phyloP scores from a whole-genome alignment of 75 land plant genomes.

The Isoetes taiwanensis region DNA sequence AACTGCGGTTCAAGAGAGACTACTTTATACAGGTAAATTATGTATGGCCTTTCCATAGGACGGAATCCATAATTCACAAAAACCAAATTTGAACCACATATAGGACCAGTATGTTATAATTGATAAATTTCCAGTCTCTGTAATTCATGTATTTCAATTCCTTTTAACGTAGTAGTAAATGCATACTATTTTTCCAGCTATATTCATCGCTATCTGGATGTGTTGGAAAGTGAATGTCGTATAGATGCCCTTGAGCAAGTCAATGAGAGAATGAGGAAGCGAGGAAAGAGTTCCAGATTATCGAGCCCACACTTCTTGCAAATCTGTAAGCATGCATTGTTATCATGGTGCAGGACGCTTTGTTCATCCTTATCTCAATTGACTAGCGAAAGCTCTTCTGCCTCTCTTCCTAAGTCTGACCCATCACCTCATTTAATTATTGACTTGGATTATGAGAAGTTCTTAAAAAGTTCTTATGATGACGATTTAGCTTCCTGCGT shows the following conservation, averaged over 20 bases:
- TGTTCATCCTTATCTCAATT: constrained; percentile 59
- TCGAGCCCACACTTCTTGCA: constrained; percentile 46
- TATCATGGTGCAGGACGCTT: constrained; percentile 87
- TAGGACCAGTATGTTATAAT: neutral
- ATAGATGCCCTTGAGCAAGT: constrained; percentile 72
- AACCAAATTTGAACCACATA: neutral
- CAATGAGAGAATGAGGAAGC: constrained; percentile 87
- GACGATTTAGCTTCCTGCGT: constrained; percentile 20
- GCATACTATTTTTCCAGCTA: constrained; percentile 33
- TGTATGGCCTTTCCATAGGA: neutral
- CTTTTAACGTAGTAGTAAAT: neutral
- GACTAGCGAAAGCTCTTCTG: too few relatives aligned
- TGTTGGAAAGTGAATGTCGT: constrained; percentile 45
- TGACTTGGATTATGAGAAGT: constrained; percentile 42
- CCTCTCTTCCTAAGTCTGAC: too few relatives aligned
- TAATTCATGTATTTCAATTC: neutral
- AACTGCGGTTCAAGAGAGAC: too few relatives aligned
- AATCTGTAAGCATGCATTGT: constrained; percentile 81
- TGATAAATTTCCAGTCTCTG: neutral
- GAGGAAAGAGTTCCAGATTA: constrained; percentile 84
- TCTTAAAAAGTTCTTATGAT: constrained; percentile 38
- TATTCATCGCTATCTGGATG: constrained; percentile 55
- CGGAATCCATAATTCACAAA: neutral
- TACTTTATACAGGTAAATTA: constrained; percentile 42
- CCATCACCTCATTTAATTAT: constrained; percentile 30